Base-by-base conservation (phyloP, 2,329 filamentous ascomycete genomes). In the Peltaster fructicola region DNA sequence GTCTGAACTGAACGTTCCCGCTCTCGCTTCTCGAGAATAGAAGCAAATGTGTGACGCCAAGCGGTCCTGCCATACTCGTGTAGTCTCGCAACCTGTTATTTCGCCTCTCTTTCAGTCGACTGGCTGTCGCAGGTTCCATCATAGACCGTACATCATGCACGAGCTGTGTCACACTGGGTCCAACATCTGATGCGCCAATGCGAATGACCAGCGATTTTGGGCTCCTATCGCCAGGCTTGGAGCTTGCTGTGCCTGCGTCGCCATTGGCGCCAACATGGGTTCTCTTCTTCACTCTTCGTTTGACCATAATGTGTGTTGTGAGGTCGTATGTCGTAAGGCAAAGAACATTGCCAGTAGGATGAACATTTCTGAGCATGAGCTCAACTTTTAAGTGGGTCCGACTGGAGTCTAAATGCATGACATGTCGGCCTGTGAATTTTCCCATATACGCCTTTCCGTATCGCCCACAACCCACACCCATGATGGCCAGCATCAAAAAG, bases 131-230 rank as follows among this genome's bases (percentile, higher is more conserved):
- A 1, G 88, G 88, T 53, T 95, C 82, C 82, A 98, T 91, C 57
- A 95, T 85, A 27, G 65, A 65, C 41, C 88, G 73, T 30, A 95
- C 78, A 56, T 98, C 88, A 40, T 77, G 73, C 12, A 85, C 84
- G 40, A 98, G 61, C 55, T 95, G 84, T 49, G 75, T 85, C 41
- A 98, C 68, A 50, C 78, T 91, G 31, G 80, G 70, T 30, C 88
- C 88, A 25, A 98, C 81, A 48, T 93, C 80, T 43, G 82, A 78
- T 40, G 84, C 85, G 41, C 88, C 88, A 43, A 93, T 84, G 39
- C 88, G 79, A 52, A 98, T 92, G 30, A 98, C 85, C 85, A 98
- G 93, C 50, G 77, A 90, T 63, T 93, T 93, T 16, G 88, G 88
- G 25, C 72, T 65, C 36, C 72, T 69, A 26, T 65, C 61, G 30